Evolutionary conservation across 108 stramenopile species (phyloP), one percentile per base, ranked within the genome.

Genomic region (Mediolabrus comicus): DNA sequence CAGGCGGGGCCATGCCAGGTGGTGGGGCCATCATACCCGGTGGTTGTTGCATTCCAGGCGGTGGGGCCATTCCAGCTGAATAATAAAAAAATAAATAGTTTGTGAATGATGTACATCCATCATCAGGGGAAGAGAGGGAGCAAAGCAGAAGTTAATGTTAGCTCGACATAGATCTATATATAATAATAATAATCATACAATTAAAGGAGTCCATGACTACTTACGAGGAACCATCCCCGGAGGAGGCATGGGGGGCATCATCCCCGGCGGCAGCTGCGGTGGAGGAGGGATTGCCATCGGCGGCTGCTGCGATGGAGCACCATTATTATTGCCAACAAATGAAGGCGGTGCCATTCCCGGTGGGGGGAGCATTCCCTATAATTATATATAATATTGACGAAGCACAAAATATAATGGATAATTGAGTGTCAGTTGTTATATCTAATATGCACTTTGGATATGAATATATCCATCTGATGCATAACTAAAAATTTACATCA

Each of bases 1-100:
- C 34, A 8, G 69, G 64, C 10, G 76, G 77, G 30, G 77, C 67
- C 46, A 82, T 73, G 5, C 79, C 74, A 3, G 84, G 83, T 29
- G 83, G 84, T 9, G 85, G 82, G 9, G 79, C 73, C 54, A 84
- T 60, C 69, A 86, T 83, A 13, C 69, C 75, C 13, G 76, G 66
- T 19, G 69, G 71, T 9, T 66, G 66, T 13, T 81, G 65, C 25
- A 75, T 34, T 4, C 31, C 29, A 35, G 34, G 27, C 2, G 61
- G 65, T 13, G 52, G 61, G 36, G 58, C 32, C 33, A 67, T 71
- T 49, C 46, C 46, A 49, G 46, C 46, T 49, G 46, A 24, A 22
- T 43, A 43, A 19, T 41, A 24, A 4, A 49, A 49, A 49, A n/a
- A 19, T 19, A 24, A 0, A 49, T 22, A 24, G 46, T 0, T 9